These are phyloP conservation scores for Solanum peruvianum DNA, from an alignment of 257 asterid species.

Conservation along the genomic window DNA sequence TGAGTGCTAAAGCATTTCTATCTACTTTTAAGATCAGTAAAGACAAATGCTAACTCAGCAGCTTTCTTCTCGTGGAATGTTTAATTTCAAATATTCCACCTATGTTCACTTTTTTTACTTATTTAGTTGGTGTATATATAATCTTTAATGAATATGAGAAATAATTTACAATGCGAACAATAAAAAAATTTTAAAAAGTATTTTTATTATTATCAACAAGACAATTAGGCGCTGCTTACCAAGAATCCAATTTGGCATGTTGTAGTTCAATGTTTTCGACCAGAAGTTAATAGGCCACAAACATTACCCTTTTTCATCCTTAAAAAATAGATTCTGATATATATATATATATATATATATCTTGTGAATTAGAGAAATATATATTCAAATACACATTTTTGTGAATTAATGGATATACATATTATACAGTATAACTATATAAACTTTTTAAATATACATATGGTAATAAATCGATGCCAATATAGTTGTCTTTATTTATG, in stretches of 20 bases:
- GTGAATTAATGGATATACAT: neutral
- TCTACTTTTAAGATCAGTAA: neutral
- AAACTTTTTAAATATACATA: neutral
- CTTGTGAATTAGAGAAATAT: no score
- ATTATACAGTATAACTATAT: neutral
- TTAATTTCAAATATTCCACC: neutral
- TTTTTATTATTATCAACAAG: no score
- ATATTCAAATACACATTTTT: no score
- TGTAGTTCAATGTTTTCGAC: neutral
- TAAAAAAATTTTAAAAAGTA: no score
- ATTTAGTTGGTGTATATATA: neutral
- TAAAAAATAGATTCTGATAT: neutral
- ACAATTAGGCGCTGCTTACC: neutral
- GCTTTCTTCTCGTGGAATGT: neutral
- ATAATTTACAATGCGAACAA: neutral
- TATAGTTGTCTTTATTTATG: no score
- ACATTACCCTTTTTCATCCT: no score
- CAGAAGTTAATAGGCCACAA: neutral
- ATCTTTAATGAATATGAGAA: neutral
- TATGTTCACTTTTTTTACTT: neutral
- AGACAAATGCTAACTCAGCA: neutral
- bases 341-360: no score
- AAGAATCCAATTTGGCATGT: neutral
- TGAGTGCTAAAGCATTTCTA: neutral
- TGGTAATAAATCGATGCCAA: neutral